These are phyloP conservation scores for Staphylotrichum longicolle DNA, from an alignment of 495 filamentous ascomycete species.

Conservation along the genomic window DNA sequence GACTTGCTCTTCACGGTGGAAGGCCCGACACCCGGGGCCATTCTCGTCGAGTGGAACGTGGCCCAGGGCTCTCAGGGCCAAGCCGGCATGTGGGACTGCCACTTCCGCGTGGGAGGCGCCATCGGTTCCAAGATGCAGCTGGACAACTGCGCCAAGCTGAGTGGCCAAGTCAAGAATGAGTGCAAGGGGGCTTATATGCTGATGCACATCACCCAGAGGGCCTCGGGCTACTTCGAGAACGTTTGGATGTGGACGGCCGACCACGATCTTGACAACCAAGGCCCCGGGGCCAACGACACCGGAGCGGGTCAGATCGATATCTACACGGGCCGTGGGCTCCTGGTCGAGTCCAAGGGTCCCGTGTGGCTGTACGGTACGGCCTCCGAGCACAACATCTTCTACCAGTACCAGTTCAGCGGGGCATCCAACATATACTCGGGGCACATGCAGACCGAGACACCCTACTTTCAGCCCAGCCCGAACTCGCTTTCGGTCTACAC, in stretches of 20 bases:
- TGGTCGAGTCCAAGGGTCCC: conserved; percentile 58
- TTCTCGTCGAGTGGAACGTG: conserved; percentile 87
- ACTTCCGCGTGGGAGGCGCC: conserved; percentile 23
- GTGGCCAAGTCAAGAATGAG: conserved; percentile 20
- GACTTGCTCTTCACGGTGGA: conserved; percentile 76
- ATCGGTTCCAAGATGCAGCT: conserved; percentile 52
- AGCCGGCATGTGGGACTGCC: conserved; percentile 12
- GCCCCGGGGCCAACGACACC: background rate
- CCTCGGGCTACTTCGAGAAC: conserved; percentile 79
- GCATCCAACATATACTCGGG: conserved; percentile 75
- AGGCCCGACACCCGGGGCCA: conserved; percentile 73
- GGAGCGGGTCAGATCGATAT: conserved; percentile 37
- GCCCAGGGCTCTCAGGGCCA: conserved; percentile 3
- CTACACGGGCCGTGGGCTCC: conserved; percentile 75
- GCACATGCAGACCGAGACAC: conserved; percentile 81
- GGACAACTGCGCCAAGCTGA: conserved; percentile 50
- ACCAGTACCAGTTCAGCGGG: conserved; percentile 72
- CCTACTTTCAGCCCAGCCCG: conserved; percentile 79
- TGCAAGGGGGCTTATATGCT: conserved; percentile 63
- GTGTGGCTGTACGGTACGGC: conserved; percentile 42
- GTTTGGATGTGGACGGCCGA: conserved; percentile 91
- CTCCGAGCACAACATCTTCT: conserved; percentile 74
- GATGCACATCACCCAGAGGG: conserved; percentile 68
- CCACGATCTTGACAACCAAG: conserved; percentile 54
- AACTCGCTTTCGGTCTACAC: conserved; percentile 38